Evolutionary conservation across 2,329 filamentous ascomycete species (phyloP).

Genomic region (Ceratocystis cacaofunesta): DNA sequence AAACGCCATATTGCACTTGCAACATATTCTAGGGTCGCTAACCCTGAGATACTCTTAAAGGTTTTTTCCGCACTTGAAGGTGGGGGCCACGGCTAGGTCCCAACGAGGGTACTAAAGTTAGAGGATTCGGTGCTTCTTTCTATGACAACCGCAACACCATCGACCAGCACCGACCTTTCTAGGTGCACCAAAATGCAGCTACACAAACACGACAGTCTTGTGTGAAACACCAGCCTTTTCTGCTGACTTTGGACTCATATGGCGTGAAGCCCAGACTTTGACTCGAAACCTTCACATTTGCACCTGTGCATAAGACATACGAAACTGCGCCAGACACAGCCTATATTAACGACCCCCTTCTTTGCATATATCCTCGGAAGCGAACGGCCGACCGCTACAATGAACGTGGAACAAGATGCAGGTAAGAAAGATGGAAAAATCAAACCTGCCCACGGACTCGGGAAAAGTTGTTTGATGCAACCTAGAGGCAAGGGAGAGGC

Average conservation of each 20-base stretch:
- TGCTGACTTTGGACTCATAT: background rate
- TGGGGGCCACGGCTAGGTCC: background rate
- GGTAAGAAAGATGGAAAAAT: background rate
- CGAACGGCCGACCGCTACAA: conserved; percentile 2
- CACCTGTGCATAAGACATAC: background rate
- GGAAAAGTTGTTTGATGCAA: background rate
- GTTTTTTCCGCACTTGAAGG: background rate
- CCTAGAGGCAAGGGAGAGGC: background rate
- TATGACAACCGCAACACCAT: background rate
- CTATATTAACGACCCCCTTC: background rate
- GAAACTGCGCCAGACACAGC: background rate
- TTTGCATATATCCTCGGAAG: background rate
- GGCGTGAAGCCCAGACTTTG: background rate
- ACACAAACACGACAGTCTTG: background rate
- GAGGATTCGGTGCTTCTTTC: background rate
- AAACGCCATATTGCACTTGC: background rate
- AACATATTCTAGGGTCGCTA: background rate
- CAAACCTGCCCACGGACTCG: background rate
- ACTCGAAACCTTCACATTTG: background rate
- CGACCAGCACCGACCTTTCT: background rate
- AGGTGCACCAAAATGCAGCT: background rate
- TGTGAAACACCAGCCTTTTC: background rate
- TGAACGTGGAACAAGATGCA: conserved; percentile 5
- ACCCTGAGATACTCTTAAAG: background rate
- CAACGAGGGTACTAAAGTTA: background rate